Conservation (phyloP, 352 stramenopile genomes). For the Hyaloperonospora brassicae region DNA sequence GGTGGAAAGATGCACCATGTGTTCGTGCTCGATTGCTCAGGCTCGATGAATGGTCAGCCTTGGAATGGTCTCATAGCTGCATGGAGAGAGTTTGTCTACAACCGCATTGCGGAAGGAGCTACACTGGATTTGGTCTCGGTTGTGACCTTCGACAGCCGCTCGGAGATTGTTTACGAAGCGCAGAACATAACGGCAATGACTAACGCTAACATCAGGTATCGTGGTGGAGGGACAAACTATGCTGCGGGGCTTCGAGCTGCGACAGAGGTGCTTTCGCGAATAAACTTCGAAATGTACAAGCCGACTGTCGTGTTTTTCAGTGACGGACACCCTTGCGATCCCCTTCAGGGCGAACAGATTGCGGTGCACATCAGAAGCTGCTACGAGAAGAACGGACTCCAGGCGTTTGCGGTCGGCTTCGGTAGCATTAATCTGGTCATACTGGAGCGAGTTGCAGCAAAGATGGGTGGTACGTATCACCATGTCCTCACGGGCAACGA, state of each 20-base stretch:
- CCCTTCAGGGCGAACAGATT: slow-evolving; percentile 37
- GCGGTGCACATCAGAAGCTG: slow-evolving; percentile 39
- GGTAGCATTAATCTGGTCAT: slow-evolving; percentile 53
- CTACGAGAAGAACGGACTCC: slow-evolving; percentile 54
- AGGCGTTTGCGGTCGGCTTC: slow-evolving; percentile 66
- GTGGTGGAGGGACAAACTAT: slow-evolving; percentile 47
- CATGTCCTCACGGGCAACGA: slow-evolving; percentile 56
- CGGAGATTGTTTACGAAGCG: slow-evolving; percentile 42
- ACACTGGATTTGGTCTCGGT: slow-evolving; percentile 63
- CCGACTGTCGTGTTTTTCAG: slow-evolving; percentile 75
- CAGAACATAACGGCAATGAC: slow-evolving; percentile 41
- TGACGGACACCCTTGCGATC: slow-evolving; percentile 51
- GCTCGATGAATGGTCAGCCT: slow-evolving; percentile 56
- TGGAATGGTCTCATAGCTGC: slow-evolving; percentile 54
- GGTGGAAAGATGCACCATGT: slow-evolving; percentile 62
- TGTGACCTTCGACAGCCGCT: slow-evolving; percentile 50
- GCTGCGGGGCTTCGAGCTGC: slow-evolving; percentile 40
- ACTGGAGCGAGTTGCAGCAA: slow-evolving; percentile 44
- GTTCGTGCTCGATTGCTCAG: slow-evolving; percentile 73
- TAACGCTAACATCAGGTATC: slow-evolving; percentile 23
- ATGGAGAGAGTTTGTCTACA: slow-evolving; percentile 57
- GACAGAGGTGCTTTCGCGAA: slow-evolving; percentile 63
- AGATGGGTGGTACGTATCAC: slow-evolving; percentile 53
- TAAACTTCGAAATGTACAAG: slow-evolving; percentile 50
- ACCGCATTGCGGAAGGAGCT: slow-evolving; percentile 46